Conservation (phyloP, 306 rosid species). For the Pyrus communis region DNA sequence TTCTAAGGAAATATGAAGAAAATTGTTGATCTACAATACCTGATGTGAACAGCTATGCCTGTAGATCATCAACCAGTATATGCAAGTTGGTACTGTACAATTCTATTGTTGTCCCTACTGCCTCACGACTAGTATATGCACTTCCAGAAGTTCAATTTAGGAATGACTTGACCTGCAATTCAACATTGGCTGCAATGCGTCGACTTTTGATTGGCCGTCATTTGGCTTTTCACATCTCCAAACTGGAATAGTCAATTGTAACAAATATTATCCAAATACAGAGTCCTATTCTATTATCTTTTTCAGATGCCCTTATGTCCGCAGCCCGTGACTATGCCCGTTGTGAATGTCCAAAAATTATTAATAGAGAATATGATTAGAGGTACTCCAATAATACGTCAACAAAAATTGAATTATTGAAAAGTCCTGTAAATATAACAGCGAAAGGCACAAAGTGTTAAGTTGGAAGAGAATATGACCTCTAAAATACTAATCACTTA, state of each 20-base stretch:
- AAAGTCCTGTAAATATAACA: not conserved
- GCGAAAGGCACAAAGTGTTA: not conserved
- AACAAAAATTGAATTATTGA: not conserved
- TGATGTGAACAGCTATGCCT: not conserved
- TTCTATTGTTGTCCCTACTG: not conserved
- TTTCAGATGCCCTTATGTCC: no score
- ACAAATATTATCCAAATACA: no score
- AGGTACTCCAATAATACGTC: no score
- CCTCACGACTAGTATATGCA: not conserved
- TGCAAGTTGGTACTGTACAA: not conserved
- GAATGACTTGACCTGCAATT: not conserved
- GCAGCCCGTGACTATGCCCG: no score
- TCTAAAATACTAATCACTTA: no score
- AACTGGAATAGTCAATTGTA: no score
- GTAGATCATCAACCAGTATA: not conserved
- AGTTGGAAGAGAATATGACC: no score
- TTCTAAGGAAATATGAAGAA: not conserved
- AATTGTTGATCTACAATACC: not conserved
- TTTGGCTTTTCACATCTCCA: not conserved
- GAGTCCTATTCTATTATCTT: no score
- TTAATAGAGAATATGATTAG: no score
- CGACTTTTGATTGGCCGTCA: not conserved
- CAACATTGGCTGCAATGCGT: not conserved
- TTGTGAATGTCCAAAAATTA: no score
- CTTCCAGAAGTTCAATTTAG: not conserved